These are phyloP conservation scores for Salix brachista DNA, from an alignment of 345 rosid genomes.

Conservation along the genomic window DNA sequence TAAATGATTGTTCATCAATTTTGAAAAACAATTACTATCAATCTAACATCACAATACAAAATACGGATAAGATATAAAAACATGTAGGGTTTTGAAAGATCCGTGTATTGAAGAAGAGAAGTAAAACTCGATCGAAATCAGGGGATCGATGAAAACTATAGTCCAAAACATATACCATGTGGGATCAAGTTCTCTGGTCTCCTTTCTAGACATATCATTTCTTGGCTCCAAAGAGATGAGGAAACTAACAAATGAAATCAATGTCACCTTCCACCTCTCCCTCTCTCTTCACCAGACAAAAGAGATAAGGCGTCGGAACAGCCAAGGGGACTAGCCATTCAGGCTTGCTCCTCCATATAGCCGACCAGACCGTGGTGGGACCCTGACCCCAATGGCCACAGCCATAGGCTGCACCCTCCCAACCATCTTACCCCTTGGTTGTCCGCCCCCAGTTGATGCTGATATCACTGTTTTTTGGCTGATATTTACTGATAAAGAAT, in stretches of 20 bases:
- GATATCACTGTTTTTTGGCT: neutral
- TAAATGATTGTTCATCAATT: too few relatives aligned
- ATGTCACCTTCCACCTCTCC: neutral
- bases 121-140: neutral
- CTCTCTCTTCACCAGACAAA: neutral
- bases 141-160: neutral
- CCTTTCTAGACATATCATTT: constrained; percentile 20
- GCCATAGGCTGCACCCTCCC: constrained; percentile 13
- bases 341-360: constrained; percentile 11
- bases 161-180: neutral
- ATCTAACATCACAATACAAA: too few relatives aligned
- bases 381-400: constrained; percentile 22
- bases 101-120: neutral
- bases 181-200: neutral
- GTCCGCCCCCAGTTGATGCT: constrained; percentile 12
- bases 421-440: constrained; percentile 6
- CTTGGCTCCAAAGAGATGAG: constrained; percentile 1
- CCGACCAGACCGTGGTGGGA: constrained; percentile 10
- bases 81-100: neutral
- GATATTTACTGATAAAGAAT: neutral
- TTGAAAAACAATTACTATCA: too few relatives aligned
- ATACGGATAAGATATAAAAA: neutral
- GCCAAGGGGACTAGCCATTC: constrained; percentile 7
- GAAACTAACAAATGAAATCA: neutral
- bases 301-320: constrained; percentile 22